Percentiles rank a stretch among this genome's conserved stretches.
Evolutionary conservation across 306 rosid genomes (phyloP).

Genomic region (Cicer cuneatum): DNA sequence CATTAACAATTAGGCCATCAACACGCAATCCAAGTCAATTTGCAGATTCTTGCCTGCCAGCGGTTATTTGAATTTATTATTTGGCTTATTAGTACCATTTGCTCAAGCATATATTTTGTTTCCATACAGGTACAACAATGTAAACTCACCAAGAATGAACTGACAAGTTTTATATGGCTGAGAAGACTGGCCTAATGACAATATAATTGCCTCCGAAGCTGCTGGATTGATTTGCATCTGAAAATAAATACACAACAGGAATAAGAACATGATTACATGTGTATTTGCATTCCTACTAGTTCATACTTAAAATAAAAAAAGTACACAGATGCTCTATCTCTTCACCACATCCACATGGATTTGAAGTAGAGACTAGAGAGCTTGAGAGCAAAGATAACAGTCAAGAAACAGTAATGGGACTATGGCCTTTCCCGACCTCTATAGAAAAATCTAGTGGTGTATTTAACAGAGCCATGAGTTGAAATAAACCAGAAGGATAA

Average conservation of each 20-base stretch:
- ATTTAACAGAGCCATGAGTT: too few species aligned
- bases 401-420: too few species aligned
- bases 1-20: constrained; percentile 15
- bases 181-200: constrained; percentile 74
- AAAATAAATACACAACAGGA: constrained; percentile 38
- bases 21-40: constrained; percentile 6
- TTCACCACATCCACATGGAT: background rate
- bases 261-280: constrained; percentile 10
- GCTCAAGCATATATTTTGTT: background rate
- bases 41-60: constrained; percentile 22
- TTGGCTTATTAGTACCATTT: constrained; percentile 21
- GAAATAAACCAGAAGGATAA: too few species aligned
- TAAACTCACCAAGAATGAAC: constrained; percentile 82
- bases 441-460: too few species aligned
- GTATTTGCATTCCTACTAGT: constrained; percentile 14
- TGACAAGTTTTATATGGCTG: constrained; percentile 89
- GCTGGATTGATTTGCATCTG: constrained; percentile 84
- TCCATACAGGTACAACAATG: constrained; percentile 5
- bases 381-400: too few species aligned
- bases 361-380: too few species aligned
- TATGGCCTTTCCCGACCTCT: too few species aligned
- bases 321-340: constrained; percentile 29
- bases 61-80: background rate
- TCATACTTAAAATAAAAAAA: constrained; percentile 11
- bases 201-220: constrained; percentile 76